phyloP scores from a whole-genome alignment of 2,329 filamentous ascomycete species.

The Fusarium armeniacum region DNA sequence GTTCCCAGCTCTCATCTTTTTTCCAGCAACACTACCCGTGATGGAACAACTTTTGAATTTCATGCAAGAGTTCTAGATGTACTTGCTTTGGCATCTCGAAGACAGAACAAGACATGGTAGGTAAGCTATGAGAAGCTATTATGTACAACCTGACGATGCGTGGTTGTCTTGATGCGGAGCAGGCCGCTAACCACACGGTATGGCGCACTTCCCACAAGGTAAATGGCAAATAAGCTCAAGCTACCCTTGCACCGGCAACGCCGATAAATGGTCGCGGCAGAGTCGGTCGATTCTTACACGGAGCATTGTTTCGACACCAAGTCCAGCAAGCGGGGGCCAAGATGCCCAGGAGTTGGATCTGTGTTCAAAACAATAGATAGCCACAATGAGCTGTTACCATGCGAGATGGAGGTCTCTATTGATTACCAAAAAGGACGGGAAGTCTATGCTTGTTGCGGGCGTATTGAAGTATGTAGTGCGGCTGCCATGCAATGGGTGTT shows the following conservation, averaged over 20 bases:
- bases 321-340: neutral
- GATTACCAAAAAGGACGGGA: slow-evolving; percentile 21
- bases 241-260: slow-evolving; percentile 24
- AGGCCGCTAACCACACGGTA: slow-evolving; percentile 13
- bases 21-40: neutral
- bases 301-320: slow-evolving; percentile 15
- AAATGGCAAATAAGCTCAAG: slow-evolving; percentile 17
- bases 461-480: slow-evolving; percentile 12
- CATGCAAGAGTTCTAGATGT: neutral
- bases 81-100: neutral
- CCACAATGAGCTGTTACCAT: slow-evolving; percentile 23
- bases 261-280: slow-evolving; percentile 15
- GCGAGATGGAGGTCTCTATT: slow-evolving; percentile 28
- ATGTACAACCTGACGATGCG: slow-evolving; percentile 1
- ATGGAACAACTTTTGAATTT: neutral
- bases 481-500: slow-evolving; percentile 12
- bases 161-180: slow-evolving; percentile 11
- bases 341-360: slow-evolving; percentile 11
- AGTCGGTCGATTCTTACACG: slow-evolving; percentile 12
- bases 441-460: slow-evolving; percentile 21
- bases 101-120: neutral
- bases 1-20: neutral
- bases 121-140: neutral
- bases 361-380: slow-evolving; percentile 34
- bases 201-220: slow-evolving; percentile 3